Evolutionary conservation across 2,329 filamentous ascomycete genomes (phyloP).

Genomic region (Epicoccum sorghinum): DNA sequence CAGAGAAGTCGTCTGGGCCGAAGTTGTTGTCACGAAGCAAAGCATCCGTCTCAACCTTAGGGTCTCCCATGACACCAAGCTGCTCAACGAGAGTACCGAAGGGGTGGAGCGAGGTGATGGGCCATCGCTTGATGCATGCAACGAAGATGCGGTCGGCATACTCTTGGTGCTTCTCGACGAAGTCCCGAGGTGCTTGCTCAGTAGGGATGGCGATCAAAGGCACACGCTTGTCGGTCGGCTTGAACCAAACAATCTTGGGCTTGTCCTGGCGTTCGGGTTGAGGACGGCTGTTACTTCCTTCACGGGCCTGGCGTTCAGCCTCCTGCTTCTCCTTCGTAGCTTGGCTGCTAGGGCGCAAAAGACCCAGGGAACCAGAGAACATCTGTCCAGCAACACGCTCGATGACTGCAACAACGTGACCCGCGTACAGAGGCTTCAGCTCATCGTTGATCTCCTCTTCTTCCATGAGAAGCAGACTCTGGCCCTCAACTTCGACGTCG

Average conservation of each 20-base stretch:
- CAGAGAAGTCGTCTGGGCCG: slow-evolving; percentile 94
- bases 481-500: slow-evolving; percentile 97
- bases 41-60: slow-evolving; percentile 97
- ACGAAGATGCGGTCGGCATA: slow-evolving; percentile 98
- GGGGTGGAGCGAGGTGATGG: slow-evolving; percentile 98
- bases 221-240: slow-evolving; percentile 98
- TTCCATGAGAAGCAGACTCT: slow-evolving; percentile 94
- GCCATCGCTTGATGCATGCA: slow-evolving; percentile 99
- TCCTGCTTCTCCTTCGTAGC: slow-evolving; percentile 99
- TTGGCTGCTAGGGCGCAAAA: slow-evolving; percentile 94
- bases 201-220: slow-evolving; percentile 97
- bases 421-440: slow-evolving; percentile 95
- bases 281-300: slow-evolving; percentile 74
- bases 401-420: slow-evolving; percentile 95
- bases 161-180: slow-evolving; percentile 97
- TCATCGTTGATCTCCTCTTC: slow-evolving; percentile 99
- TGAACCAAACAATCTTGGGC: slow-evolving; percentile 99
- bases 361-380: slow-evolving; percentile 95
- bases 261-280: slow-evolving; percentile 91
- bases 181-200: slow-evolving; percentile 95
- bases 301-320: slow-evolving; percentile 88
- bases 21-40: slow-evolving; percentile 99
- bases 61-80: slow-evolving; percentile 94
- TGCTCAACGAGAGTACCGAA: slow-evolving; percentile 98
- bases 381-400: slow-evolving; percentile 97